Conservation (phyloP, 2,329 filamentous ascomycete species). For the Chaetomium strumarium region DNA sequence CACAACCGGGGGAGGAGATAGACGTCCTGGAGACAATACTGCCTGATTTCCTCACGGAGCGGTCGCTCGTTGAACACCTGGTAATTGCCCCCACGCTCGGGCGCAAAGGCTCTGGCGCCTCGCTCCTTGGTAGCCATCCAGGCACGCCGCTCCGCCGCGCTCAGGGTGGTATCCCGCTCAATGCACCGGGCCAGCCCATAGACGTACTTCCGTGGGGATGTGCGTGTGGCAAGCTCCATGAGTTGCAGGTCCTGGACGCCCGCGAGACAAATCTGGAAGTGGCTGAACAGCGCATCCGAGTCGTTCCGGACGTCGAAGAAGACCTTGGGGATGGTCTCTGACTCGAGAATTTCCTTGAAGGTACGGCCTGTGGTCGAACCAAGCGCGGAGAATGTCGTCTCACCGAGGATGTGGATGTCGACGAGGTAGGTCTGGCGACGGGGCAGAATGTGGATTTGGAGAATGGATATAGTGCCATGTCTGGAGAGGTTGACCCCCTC, state of each 20-base stretch:
- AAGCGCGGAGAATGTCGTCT: not conserved
- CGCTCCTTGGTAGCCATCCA: not conserved
- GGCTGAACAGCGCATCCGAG: conserved; percentile 47
- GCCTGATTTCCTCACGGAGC: not conserved
- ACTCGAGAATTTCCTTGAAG: conserved; percentile 42
- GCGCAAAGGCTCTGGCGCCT: not conserved
- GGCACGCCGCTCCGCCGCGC: not conserved
- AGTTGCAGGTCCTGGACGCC: conserved; percentile 50
- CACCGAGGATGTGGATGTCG: not conserved
- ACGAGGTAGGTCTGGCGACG: conserved; percentile 32
- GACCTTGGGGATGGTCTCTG: conserved; percentile 39
- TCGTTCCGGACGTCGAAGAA: conserved; percentile 56
- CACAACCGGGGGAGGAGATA: not conserved
- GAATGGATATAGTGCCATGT: conserved; percentile 14
- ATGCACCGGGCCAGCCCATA: not conserved
- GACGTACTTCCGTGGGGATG: not conserved
- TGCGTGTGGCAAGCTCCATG: conserved; percentile 33
- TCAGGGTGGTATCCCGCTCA: not conserved
- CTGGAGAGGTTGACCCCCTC: conserved; percentile 36
- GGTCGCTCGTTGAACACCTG: not conserved
- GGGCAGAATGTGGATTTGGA: conserved; percentile 9
- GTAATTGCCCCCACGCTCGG: not conserved
- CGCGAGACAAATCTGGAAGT: conserved; percentile 37
- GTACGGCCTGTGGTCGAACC: not conserved
- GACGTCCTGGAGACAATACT: not conserved